A percentile compares a stretch with the other conserved stretches of the same genome.
phyloP scores from a whole-genome alignment of 1,284 basidiomycete species.

The Fomitopsis betulina region DNA sequence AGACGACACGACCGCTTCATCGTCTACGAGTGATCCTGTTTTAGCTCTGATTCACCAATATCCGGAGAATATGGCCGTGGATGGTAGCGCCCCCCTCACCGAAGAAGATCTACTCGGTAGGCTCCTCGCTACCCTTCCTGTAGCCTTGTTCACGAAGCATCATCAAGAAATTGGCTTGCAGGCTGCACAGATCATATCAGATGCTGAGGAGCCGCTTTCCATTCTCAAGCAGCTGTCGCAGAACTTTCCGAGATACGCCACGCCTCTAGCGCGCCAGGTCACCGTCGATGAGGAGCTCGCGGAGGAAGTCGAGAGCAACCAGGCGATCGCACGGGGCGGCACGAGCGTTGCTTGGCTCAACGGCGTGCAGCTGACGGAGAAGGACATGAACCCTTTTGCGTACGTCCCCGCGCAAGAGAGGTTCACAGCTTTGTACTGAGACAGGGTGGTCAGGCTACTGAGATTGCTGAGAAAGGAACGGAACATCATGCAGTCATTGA shows the following conservation, averaged over 20 bases:
- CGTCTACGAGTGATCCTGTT: conserved; percentile 36
- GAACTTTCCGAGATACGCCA: conserved; percentile 84
- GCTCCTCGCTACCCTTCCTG: conserved; percentile 15
- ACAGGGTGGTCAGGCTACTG: conserved; percentile 45
- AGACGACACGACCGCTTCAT: conserved; percentile 22
- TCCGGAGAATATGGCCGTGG: conserved; percentile 46
- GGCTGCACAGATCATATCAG: conserved; percentile 68
- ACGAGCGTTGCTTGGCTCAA: conserved; percentile 73
- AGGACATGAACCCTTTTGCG: conserved; percentile 71
- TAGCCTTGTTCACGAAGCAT: neutral
- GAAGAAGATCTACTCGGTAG: conserved; percentile 56
- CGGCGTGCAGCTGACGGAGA: conserved; percentile 57
- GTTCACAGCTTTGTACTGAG: neutral
- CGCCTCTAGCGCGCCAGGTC: conserved; percentile 66
- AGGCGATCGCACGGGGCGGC: conserved; percentile 48
- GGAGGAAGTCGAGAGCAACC: conserved; percentile 56
- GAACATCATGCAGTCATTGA: conserved; percentile 56
- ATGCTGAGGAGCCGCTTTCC: conserved; percentile 52
- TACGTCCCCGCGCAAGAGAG: conserved; percentile 21
- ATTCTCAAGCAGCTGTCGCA: conserved; percentile 74
- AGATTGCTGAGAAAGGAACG: conserved; percentile 74
- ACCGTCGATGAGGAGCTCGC: conserved; percentile 45
- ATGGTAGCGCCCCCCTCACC: conserved; percentile 55
- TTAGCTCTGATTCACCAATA: conserved; percentile 49
- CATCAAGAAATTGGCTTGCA: conserved; percentile 64